Conservation (phyloP, 371 early-diverging fungal genomes). For the Apophysomyces ossiformis region DNA sequence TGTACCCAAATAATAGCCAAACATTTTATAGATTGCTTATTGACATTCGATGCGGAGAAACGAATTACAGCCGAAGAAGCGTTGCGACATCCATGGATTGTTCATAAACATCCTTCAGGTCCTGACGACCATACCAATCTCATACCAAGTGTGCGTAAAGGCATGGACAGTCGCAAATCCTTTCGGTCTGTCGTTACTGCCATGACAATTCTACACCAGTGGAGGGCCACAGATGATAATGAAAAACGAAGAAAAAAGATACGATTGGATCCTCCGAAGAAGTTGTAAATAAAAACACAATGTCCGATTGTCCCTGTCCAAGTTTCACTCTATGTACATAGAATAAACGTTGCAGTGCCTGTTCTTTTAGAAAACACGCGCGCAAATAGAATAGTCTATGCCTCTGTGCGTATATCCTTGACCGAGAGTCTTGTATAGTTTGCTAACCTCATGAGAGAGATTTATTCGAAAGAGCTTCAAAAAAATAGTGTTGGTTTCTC, state of each 20-base stretch:
- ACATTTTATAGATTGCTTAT: slow-evolving; percentile 70
- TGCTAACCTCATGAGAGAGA: no score
- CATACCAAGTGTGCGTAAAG: slow-evolving; percentile 37
- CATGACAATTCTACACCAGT: slow-evolving; percentile 24
- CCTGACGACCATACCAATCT: slow-evolving; percentile 25
- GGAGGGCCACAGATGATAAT: slow-evolving; percentile 32
- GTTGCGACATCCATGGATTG: slow-evolving; percentile 73
- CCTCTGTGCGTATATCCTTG: no score
- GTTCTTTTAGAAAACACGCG: no score
- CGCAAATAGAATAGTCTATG: no score
- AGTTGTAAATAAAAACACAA: no score
- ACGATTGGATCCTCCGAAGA: neutral
- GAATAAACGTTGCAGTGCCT: no score
- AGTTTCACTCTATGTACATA: neutral
- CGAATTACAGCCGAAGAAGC: slow-evolving; percentile 78
- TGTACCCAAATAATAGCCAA: slow-evolving; percentile 58
- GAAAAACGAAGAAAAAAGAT: slow-evolving; percentile 1
- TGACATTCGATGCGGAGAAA: slow-evolving; percentile 70
- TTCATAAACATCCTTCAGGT: slow-evolving; percentile 9
- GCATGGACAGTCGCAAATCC: slow-evolving; percentile 30
- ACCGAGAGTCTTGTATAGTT: no score
- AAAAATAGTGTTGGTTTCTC: no score
- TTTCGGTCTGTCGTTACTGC: slow-evolving; percentile 27
- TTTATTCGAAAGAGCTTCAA: no score
- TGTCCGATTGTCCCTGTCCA: no score